Conservation (phyloP, 2,329 filamentous ascomycete genomes). For the Cadophora sp. region DNA sequence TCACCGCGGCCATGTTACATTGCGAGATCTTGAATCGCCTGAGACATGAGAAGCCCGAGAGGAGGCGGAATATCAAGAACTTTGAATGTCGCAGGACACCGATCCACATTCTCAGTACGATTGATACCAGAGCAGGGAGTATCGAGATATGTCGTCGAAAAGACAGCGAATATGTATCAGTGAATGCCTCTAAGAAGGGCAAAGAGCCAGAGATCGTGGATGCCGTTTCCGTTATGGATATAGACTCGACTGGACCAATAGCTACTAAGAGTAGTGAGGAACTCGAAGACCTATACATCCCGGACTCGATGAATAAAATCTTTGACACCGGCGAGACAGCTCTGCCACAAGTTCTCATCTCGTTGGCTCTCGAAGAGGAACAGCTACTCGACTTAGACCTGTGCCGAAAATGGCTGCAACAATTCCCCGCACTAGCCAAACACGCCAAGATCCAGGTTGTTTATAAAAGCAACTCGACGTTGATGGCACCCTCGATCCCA, state of each 20-base stretch:
- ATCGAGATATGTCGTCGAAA: conserved; percentile 13
- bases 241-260: background rate
- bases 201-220: background rate
- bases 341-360: conserved; percentile 65
- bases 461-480: conserved; percentile 66
- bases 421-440: conserved; percentile 63
- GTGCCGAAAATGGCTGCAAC: conserved; percentile 63
- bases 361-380: conserved; percentile 63
- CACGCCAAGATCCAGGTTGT: conserved; percentile 67
- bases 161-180: background rate
- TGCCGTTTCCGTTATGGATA: background rate
- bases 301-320: conserved; percentile 17
- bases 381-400: conserved; percentile 63
- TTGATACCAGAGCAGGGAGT: conserved; percentile 15
- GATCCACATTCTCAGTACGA: conserved; percentile 17
- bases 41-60: conserved; percentile 16
- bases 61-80: conserved; percentile 4
- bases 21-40: conserved; percentile 27
- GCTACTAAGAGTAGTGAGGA: background rate
- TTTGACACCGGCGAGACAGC: conserved; percentile 20
- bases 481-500: conserved; percentile 63
- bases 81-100: conserved; percentile 21
- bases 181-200: background rate
- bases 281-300: conserved; percentile 15
- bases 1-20: conserved; percentile 33